Percentiles rank a stretch among this genome's conserved stretches.
Conservation (phyloP, 1,139 yeast species). For the Kodamaea alishanica region DNA sequence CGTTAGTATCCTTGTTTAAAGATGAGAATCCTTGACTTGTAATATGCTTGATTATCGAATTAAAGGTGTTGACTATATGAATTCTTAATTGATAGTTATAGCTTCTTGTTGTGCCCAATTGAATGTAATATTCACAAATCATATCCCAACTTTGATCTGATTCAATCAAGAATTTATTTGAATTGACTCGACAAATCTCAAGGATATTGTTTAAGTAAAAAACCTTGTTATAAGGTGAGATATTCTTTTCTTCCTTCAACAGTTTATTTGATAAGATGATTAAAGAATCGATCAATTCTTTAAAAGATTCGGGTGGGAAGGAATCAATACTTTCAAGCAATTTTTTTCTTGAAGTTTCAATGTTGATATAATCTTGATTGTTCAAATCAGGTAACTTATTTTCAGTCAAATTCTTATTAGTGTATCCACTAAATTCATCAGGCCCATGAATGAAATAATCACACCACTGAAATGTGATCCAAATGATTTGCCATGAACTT, state of each 20-base stretch:
- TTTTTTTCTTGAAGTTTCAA: slow-evolving; percentile 55
- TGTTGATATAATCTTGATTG: slow-evolving; percentile 46
- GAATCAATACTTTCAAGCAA: slow-evolving; percentile 59
- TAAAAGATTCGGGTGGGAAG: slow-evolving; percentile 50
- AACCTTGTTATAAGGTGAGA: slow-evolving; percentile 36
- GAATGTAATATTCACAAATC: slow-evolving; percentile 43
- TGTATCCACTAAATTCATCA: slow-evolving; percentile 35
- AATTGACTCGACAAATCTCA: slow-evolving; percentile 49
- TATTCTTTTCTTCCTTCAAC: slow-evolving; percentile 8
- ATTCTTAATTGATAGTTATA: slow-evolving; percentile 43
- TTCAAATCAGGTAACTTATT: slow-evolving; percentile 25
- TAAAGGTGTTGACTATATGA: slow-evolving; percentile 47
- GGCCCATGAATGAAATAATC: slow-evolving; percentile 62
- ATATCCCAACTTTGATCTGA: slow-evolving; percentile 44
- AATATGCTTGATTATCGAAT: slow-evolving; percentile 43
- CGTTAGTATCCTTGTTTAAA: slow-evolving; percentile 15
- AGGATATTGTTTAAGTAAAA: slow-evolving; percentile 38
- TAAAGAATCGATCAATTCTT: slow-evolving; percentile 42
- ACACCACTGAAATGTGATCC: slow-evolving; percentile 75
- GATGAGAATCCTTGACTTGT: slow-evolving; percentile 45
- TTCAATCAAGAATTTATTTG: slow-evolving; percentile 44
- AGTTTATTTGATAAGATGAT: slow-evolving; percentile 38
- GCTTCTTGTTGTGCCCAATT: slow-evolving; percentile 33
- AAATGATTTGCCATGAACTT: slow-evolving; percentile 64
- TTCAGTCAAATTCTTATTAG: slow-evolving; percentile 18